Evolutionary conservation across 371 early-diverging fungal genomes (phyloP).

Genomic region (Haplosporangium sp.): DNA sequence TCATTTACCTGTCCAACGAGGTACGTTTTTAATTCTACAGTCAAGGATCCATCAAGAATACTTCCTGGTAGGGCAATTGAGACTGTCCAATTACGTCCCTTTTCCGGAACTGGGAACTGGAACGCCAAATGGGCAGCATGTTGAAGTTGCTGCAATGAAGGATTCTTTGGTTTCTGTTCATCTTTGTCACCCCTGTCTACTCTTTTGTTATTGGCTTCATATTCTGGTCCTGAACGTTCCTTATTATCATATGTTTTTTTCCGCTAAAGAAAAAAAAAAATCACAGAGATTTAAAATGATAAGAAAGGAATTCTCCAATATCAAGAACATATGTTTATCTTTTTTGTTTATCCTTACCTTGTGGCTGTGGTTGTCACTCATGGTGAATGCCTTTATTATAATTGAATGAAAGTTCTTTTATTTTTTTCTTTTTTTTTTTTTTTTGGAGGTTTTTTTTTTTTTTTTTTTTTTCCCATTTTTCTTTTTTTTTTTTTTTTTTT

Average conservation of each 20-base stretch:
- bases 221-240: slow-evolving; percentile 64
- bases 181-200: slow-evolving; percentile 33
- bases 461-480: slow-evolving; percentile 11
- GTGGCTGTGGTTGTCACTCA: slow-evolving; percentile 29
- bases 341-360: slow-evolving; percentile 21
- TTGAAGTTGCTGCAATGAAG: slow-evolving; percentile 46
- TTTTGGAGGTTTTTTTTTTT: background rate
- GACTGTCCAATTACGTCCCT: slow-evolving; percentile 69
- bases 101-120: slow-evolving; percentile 40
- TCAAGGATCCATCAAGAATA: slow-evolving; percentile 76
- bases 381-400: background rate
- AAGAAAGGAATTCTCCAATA: too few species aligned
- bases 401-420: too few species aligned
- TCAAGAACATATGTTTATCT: background rate
- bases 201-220: slow-evolving; percentile 38
- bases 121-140: slow-evolving; percentile 43
- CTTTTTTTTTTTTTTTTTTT: background rate
- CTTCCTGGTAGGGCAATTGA: slow-evolving; percentile 80
- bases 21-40: slow-evolving; percentile 78
- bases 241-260: slow-evolving; percentile 63
- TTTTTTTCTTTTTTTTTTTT: background rate
- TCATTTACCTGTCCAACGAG: slow-evolving; percentile 74
- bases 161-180: slow-evolving; percentile 42
- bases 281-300: too few species aligned
- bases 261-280: slow-evolving; percentile 20